Evolutionary conservation across 805 yeast genomes (phyloP).

Genomic region (Pachysolen tannophilus): DNA sequence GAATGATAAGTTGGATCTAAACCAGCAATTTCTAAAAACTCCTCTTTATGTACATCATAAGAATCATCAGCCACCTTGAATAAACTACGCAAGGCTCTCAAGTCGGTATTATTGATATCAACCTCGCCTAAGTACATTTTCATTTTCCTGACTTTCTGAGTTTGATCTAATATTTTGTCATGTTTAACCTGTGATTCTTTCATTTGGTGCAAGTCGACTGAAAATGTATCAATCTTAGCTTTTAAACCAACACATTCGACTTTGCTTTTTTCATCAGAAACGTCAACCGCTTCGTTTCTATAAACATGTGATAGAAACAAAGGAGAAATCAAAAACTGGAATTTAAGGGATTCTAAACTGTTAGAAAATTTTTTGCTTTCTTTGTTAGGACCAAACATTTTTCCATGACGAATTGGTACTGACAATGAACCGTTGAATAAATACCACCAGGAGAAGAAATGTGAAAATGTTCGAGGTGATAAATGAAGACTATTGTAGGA

Average conservation of each 20-base stretch:
- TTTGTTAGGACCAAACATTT: slow-evolving; percentile 50
- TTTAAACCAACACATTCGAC: slow-evolving; percentile 65
- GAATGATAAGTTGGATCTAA: slow-evolving; percentile 2
- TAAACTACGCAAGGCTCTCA: slow-evolving; percentile 44
- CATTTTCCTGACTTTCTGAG: slow-evolving; percentile 35
- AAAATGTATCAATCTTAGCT: slow-evolving; percentile 44
- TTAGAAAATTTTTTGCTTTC: slow-evolving; percentile 63
- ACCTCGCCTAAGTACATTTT: slow-evolving; percentile 63
- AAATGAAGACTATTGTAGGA: slow-evolving; percentile 70
- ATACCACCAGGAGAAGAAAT: slow-evolving; percentile 81
- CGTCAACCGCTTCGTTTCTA: slow-evolving; percentile 33
- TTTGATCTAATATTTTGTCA: slow-evolving; percentile 38
- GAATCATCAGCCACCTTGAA: slow-evolving; percentile 25
- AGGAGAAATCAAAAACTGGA: slow-evolving; percentile 65
- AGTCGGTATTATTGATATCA: slow-evolving; percentile 45
- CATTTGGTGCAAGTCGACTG: slow-evolving; percentile 61
- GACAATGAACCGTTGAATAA: slow-evolving; percentile 74
- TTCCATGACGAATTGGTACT: slow-evolving; percentile 73
- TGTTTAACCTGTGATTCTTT: slow-evolving; percentile 37
- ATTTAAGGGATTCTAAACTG: slow-evolving; percentile 71
- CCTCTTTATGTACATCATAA: slow-evolving; percentile 8
- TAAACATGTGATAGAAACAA: slow-evolving; percentile 70
- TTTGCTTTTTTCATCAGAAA: slow-evolving; percentile 32
- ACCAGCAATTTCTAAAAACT: slow-evolving; percentile 10
- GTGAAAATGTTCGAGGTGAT: slow-evolving; percentile 58